A percentile compares a stretch with the other conserved stretches of the same genome.
phyloP scores from a whole-genome alignment of 2,329 filamentous ascomycete species.

The Esteya vermicola region DNA sequence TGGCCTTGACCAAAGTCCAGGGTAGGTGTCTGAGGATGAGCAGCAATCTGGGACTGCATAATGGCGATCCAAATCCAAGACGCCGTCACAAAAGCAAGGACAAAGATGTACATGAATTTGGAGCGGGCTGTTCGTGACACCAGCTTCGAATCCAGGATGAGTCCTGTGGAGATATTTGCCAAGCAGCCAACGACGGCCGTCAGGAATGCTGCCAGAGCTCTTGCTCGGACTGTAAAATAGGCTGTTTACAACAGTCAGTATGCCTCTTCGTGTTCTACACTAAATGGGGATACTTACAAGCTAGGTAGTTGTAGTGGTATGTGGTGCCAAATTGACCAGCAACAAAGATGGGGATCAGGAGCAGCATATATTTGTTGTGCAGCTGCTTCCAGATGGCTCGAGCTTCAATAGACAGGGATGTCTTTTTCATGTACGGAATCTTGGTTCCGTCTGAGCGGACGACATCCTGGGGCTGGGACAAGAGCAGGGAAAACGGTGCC shows the following conservation, averaged over 20 bases:
- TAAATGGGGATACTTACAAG: slow-evolving; percentile 6
- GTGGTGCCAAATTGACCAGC: slow-evolving; percentile 1
- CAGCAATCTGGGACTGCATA: background rate
- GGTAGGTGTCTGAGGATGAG: background rate
- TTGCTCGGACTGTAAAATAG: slow-evolving; percentile 56
- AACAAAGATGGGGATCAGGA: slow-evolving; percentile 44
- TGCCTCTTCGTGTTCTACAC: background rate
- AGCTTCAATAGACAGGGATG: background rate
- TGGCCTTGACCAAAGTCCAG: too few species aligned
- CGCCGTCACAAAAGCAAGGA: background rate
- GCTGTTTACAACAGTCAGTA: slow-evolving; percentile 17
- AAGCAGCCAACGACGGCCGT: slow-evolving; percentile 40
- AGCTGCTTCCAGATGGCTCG: slow-evolving; percentile 1
- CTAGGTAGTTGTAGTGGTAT: slow-evolving; percentile 36
- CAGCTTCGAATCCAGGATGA: too few species aligned
- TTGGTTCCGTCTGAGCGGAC: background rate
- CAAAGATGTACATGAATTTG: background rate
- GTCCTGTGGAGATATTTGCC: too few species aligned
- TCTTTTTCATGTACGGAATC: background rate
- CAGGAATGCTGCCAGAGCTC: slow-evolving; percentile 56
- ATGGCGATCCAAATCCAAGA: background rate
- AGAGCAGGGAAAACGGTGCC: background rate
- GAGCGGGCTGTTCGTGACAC: background rate
- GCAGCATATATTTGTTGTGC: background rate
- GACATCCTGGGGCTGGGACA: background rate